Percentiles rank a stretch among this genome's conserved stretches.
phyloP scores from a whole-genome alignment of 2,329 filamentous ascomycete species.

The Nothophaeocryptopus gaeumannii region DNA sequence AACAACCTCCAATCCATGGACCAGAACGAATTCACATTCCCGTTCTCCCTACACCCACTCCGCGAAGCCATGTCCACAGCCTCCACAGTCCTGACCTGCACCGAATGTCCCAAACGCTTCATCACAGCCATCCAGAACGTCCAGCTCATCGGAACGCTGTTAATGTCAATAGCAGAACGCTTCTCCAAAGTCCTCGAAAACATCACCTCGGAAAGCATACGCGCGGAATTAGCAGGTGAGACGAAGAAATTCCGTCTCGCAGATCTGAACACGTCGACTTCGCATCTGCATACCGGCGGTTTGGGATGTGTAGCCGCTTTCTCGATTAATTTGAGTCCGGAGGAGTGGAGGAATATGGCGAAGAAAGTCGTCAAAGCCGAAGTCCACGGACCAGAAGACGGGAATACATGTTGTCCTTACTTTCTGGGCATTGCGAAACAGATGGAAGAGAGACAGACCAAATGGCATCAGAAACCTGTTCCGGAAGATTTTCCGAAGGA shows the following conservation, averaged over 20 bases:
- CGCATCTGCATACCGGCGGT: slow-evolving; percentile 44
- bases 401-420: slow-evolving; percentile 30
- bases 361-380: slow-evolving; percentile 47
- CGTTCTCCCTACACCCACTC: slow-evolving; percentile 41
- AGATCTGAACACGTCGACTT: slow-evolving; percentile 39
- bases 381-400: slow-evolving; percentile 37
- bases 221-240: slow-evolving; percentile 31
- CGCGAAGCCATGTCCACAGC: slow-evolving; percentile 43
- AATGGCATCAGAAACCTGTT: slow-evolving; percentile 38
- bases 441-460: slow-evolving; percentile 42
- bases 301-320: slow-evolving; percentile 46
- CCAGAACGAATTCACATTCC: slow-evolving; percentile 39
- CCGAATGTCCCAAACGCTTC: slow-evolving; percentile 41
- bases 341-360: slow-evolving; percentile 44
- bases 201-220: slow-evolving; percentile 41
- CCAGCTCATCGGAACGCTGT: slow-evolving; percentile 41
- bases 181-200: slow-evolving; percentile 41
- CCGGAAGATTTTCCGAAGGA: slow-evolving; percentile 26
- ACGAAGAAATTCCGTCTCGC: slow-evolving; percentile 46
- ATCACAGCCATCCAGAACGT: slow-evolving; percentile 48
- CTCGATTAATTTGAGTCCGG: slow-evolving; percentile 42
- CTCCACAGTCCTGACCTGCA: slow-evolving; percentile 40
- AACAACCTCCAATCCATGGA: slow-evolving; percentile 41
- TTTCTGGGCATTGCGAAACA: slow-evolving; percentile 38
- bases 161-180: slow-evolving; percentile 42